A percentile compares a stretch with the other conserved stretches of the same genome.
These are phyloP conservation scores for Geotrichum bryndzae DNA, from an alignment of 1,139 yeast species.

Conservation along the genomic window DNA sequence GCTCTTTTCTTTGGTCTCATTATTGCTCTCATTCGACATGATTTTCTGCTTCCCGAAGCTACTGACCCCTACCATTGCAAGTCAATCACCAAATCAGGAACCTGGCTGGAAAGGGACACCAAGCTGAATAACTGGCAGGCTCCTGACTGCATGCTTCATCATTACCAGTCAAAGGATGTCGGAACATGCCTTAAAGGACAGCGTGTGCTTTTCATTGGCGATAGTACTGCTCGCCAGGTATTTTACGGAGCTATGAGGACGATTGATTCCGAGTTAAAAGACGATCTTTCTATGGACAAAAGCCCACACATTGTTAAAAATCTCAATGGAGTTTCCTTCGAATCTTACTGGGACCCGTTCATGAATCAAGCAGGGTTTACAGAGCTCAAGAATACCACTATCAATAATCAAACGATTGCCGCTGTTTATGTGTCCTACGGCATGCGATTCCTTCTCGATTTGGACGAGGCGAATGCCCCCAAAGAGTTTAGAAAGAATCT, in stretches of 20 bases:
- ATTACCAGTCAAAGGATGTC: slow-evolving; percentile 20
- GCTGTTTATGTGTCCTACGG: slow-evolving; percentile 22
- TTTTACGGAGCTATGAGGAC: slow-evolving; percentile 22
- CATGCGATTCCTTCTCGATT: slow-evolving; percentile 20
- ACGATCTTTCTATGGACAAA: slow-evolving; percentile 13
- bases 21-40: slow-evolving; percentile 4
- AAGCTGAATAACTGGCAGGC: slow-evolving; percentile 24
- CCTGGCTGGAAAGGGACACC: slow-evolving; percentile 17
- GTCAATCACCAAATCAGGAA: slow-evolving; percentile 11
- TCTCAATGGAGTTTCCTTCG: slow-evolving; percentile 18
- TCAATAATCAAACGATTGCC: slow-evolving; percentile 17
- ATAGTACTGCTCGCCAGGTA: slow-evolving; percentile 24
- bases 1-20: slow-evolving; percentile 3
- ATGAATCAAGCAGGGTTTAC: slow-evolving; percentile 19
- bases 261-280: slow-evolving; percentile 20
- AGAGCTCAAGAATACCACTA: slow-evolving; percentile 11
- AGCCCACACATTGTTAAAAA: slow-evolving; percentile 14
- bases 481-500: slow-evolving; percentile 15
- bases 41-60: not conserved
- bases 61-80: slow-evolving; percentile 15
- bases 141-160: slow-evolving; percentile 23
- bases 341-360: slow-evolving; percentile 27
- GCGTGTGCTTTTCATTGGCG: slow-evolving; percentile 24
- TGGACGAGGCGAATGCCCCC: slow-evolving; percentile 19
- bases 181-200: slow-evolving; percentile 19